Evolutionary conservation across 1,139 yeast species (phyloP), one percentile per base, ranked within the genome.

Genomic region (Geotrichum citri-aurantii): DNA sequence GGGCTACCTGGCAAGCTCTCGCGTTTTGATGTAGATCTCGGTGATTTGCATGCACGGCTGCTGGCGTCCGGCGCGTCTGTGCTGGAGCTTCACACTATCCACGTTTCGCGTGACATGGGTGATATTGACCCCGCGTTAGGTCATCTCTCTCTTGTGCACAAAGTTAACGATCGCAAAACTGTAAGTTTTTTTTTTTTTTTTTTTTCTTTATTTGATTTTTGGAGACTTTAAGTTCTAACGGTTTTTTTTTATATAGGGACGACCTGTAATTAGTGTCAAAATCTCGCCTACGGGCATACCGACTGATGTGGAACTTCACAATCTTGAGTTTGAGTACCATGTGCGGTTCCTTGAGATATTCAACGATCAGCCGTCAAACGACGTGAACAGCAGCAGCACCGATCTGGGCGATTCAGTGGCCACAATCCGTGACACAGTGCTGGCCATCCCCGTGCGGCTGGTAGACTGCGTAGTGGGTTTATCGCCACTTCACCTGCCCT

Each of bases 401-500:
- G 7, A 26, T 19, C 19, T 58, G 11, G 58, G 59, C 4, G 62
- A 58, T 29, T 59, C 60, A 4, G 54, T 52, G 3, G 52, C 63
- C 12, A 62, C 61, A 23, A 54, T 62, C 21, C 50, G 46, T n/a
- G 59, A 52, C 11, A 49, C 50, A 1, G 56, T 48, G 44, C 23
- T 26, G 11, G 27, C 44, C 24, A 57, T 68, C 27, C 69, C 69
- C 1, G 59, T 70, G 7, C 60, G 54, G 21, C 49, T 69, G 2
- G 59, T 61, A 17, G 69, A 69, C 54, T 70, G 71, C 50, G 66
- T 65, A 8, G 48, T 70, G 10, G 72, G 68, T 2, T 61, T 70
- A 23, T 63, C 65, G 19, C 72, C 73, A 1, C 47, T 65, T 19
- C 74, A 85, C 58, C 68, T 89, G 17, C 65, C 68, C 0, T 79